Conservation (phyloP, 2,329 filamentous ascomycete species). For the Calonectria ilicicola region DNA sequence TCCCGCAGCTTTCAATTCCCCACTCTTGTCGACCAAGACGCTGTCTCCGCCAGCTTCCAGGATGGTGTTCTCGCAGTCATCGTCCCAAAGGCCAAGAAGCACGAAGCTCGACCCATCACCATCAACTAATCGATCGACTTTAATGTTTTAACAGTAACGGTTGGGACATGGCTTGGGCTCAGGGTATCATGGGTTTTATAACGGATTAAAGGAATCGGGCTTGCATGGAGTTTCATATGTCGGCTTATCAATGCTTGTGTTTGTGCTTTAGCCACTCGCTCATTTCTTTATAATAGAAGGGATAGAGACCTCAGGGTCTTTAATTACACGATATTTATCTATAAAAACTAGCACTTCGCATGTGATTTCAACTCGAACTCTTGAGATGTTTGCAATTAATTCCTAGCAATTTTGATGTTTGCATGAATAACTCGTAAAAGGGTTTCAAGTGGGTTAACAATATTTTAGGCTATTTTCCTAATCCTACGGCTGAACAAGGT, state of each 20-base stretch:
- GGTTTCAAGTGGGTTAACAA: too few species aligned
- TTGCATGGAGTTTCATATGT: conserved; percentile 1
- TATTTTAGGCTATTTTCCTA: too few species aligned
- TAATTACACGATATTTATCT: background rate
- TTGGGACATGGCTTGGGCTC: background rate
- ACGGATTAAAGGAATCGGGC: background rate
- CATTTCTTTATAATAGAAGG: background rate
- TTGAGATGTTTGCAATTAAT: too few species aligned
- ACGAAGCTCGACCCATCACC: conserved; percentile 64
- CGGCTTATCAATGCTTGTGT: background rate
- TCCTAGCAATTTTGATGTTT: too few species aligned
- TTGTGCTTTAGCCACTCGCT: background rate
- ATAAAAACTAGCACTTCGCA: background rate
- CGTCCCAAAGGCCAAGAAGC: conserved; percentile 75
- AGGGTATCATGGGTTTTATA: background rate
- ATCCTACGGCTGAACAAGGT: too few species aligned
- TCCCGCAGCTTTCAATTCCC: conserved; percentile 77
- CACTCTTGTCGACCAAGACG: conserved; percentile 70
- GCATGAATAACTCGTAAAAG: too few species aligned
- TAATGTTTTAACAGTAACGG: background rate
- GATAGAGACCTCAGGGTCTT: background rate
- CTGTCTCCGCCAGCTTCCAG: conserved; percentile 71
- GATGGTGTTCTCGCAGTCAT: conserved; percentile 73
- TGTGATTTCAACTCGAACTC: too few species aligned
- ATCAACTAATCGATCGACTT: conserved; percentile 56